These are phyloP conservation scores for Tetraselmis chui DNA, from an alignment of 139 green algal species.

Conservation along the genomic window DNA sequence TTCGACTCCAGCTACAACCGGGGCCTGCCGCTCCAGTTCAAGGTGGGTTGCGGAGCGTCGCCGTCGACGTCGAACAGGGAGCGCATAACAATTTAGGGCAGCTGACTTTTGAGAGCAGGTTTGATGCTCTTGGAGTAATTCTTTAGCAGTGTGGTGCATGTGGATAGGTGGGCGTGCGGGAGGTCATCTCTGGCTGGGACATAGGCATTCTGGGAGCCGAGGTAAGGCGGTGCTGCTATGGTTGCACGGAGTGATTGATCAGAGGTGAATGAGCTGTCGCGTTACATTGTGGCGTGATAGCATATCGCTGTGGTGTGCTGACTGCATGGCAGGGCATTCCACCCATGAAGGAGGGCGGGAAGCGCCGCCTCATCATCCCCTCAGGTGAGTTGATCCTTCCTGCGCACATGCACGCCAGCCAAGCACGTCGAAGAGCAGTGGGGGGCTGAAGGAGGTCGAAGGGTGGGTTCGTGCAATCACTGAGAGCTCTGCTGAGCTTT, in stretches of 20 bases:
- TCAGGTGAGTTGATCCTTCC: neutral
- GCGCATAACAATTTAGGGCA: no score
- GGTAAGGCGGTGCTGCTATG: no score
- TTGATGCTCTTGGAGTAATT: neutral
- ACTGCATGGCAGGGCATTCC: slow-evolving; percentile 46
- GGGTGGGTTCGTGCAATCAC: slow-evolving; percentile 35
- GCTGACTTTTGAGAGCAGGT: neutral
- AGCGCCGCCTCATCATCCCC: slow-evolving; percentile 57
- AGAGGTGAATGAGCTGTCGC: neutral
- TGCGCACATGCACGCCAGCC: no score
- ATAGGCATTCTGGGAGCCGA: slow-evolving; percentile 69
- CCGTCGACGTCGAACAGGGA: neutral
- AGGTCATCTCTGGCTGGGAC: slow-evolving; percentile 80
- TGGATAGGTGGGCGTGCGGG: slow-evolving; percentile 47
- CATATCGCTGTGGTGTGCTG: neutral
- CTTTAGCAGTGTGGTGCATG: neutral
- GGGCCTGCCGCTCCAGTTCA: slow-evolving; percentile 66
- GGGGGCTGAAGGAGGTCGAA: slow-evolving; percentile 38
- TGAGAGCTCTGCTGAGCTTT: slow-evolving; percentile 28
- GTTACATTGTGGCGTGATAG: neutral
- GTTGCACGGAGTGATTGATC: no score
- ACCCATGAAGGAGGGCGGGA: slow-evolving; percentile 79
- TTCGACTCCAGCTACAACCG: slow-evolving; percentile 81
- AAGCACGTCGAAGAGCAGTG: no score
- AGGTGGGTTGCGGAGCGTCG: slow-evolving; percentile 23